Base-by-base conservation (phyloP, 2,329 filamentous ascomycete genomes). In the Xylaria digitata region DNA sequence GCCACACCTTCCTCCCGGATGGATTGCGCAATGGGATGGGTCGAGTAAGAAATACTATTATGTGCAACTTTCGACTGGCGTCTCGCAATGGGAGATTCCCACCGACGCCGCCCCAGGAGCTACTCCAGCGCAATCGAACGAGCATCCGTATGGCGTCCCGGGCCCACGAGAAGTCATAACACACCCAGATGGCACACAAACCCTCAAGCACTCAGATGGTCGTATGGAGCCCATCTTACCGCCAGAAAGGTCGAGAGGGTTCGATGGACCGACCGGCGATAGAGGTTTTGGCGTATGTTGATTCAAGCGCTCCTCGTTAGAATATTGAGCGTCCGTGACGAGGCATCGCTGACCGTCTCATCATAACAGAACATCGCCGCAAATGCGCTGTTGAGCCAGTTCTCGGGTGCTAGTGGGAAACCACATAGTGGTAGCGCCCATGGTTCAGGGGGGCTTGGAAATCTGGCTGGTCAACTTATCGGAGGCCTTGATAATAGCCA, bases 21-120 rank as follows among this genome's bases (percentile, higher is more conserved):
- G 89, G 89, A 90, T 90, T 74, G 87, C 88, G 65, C 89, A 91
- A 80, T 91, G 89, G 89, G 89, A 91, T 75, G 86, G 84, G 69
- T 76, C 83, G 63, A 87, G 84, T 77, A 86, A 83, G 77, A 90
- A 90, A 77, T 91, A 90, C 77, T 91, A 91, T 78, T 91, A 87
- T 77, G 90, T 92, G 57, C 89, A 92, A 78, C 86, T 92, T 61
- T 89, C 88, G 60, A 92, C 90, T 7, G 90, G 90, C 54, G 83
- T 87, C 43, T 91, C 90, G 69, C 90, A 92, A 79, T 92, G 90
- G 90, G 90, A 92, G n/a, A 84, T 86, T 37, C 90, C 90, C 37
- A 92, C 87, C 15, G 83, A 87, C 65, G 84, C 89, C 56, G 89
- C 86, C 7, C 88, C 87, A 23, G 87, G 88, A 68, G 87, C 82